Percentiles rank a stretch among this genome's conserved stretches.
Conservation (phyloP, 768 basidiomycete genomes). For the Phlebiopsis gigantea region DNA sequence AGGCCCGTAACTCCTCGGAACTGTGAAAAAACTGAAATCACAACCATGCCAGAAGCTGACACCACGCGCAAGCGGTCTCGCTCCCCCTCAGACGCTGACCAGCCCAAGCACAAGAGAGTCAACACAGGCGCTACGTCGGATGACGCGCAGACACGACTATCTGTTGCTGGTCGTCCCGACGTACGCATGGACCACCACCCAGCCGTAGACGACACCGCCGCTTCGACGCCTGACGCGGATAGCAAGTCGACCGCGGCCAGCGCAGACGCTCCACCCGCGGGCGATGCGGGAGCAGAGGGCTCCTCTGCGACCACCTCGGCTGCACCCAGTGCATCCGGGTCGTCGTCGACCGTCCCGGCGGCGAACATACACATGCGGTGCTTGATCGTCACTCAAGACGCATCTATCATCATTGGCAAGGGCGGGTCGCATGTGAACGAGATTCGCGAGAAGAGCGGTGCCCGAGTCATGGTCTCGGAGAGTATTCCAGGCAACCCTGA, state of each 20-base stretch:
- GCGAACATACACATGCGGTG: slow-evolving; percentile 96
- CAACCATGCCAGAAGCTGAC: slow-evolving; percentile 84
- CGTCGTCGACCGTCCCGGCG: slow-evolving; percentile 50
- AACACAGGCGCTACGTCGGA: slow-evolving; percentile 73
- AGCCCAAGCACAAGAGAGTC: slow-evolving; percentile 79
- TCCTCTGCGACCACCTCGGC: slow-evolving; percentile 43
- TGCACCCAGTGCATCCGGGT: slow-evolving; percentile 46
- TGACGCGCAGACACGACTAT: slow-evolving; percentile 50
- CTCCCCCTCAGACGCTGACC: slow-evolving; percentile 73
- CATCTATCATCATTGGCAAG: slow-evolving; percentile 98
- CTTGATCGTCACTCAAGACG: slow-evolving; percentile 98
- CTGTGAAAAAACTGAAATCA: slow-evolving; percentile 35
- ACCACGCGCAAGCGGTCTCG: slow-evolving; percentile 82
- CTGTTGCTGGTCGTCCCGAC: slow-evolving; percentile 42
- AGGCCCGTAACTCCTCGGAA: slow-evolving; percentile 21
- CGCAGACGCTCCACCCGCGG: slow-evolving; percentile 27
- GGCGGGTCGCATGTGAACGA: slow-evolving; percentile 96
- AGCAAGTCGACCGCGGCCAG: slow-evolving; percentile 29
- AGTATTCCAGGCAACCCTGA: slow-evolving; percentile 99
- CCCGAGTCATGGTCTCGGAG: slow-evolving; percentile 95
- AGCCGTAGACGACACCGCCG: slow-evolving; percentile 38
- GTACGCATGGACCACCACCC: slow-evolving; percentile 55
- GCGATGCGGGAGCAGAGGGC: slow-evolving; percentile 31
- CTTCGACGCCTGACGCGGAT: slow-evolving; percentile 51
- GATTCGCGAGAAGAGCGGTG: slow-evolving; percentile 96